Evolutionary conservation across 2,329 filamentous ascomycete species (phyloP), one percentile per base, ranked within the genome.

Genomic region (Fusarium circinatum): DNA sequence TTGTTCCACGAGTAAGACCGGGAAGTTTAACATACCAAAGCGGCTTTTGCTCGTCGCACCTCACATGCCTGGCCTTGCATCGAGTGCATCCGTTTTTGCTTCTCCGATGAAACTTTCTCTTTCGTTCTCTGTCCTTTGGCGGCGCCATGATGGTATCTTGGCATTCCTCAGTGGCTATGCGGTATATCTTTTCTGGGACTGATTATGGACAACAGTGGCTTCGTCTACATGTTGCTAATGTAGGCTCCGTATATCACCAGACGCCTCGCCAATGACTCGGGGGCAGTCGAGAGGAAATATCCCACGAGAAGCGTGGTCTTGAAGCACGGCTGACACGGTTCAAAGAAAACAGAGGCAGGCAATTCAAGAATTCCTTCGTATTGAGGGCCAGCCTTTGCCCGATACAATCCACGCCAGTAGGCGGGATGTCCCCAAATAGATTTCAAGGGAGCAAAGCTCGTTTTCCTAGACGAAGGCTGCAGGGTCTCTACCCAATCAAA

Each of bases 31-130:
- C 83, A 75, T 83, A 86, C 84, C 84, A 86, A 47, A 86, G 78
- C 45, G 84, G 85, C 71, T 80, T 84, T 68, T 80, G 80, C 73
- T 86, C 85, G 66, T 86, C 84, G 76, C 84, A 86, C 59, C 84
- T 82, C 57, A 86, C 84, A 71, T 85, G 84, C 71, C 84, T 70
- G 20, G 82, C 61, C 76, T 77, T 76, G 84, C 85, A 78, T 81
- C 83, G 30, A 72, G 76, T 61, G 56, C 82, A 84, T 56, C 82
- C 82, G 60, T 79, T 79, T 68, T 82, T 82, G 74, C 81, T 83
- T 62, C 81, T 78, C 54, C 80, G 80, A 70, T 83, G 81, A 62
- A 83, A 82, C 65, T 78, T 81, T 62, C 82, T 79, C 74, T 83
- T 80, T 68, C 82, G 79, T 69, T 81, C 79, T 78, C 80, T 81